Percentiles rank a stretch among this genome's conserved stretches.
phyloP scores from a whole-genome alignment of 2,329 filamentous ascomycete genomes.

The Fusarium coffeatum region DNA sequence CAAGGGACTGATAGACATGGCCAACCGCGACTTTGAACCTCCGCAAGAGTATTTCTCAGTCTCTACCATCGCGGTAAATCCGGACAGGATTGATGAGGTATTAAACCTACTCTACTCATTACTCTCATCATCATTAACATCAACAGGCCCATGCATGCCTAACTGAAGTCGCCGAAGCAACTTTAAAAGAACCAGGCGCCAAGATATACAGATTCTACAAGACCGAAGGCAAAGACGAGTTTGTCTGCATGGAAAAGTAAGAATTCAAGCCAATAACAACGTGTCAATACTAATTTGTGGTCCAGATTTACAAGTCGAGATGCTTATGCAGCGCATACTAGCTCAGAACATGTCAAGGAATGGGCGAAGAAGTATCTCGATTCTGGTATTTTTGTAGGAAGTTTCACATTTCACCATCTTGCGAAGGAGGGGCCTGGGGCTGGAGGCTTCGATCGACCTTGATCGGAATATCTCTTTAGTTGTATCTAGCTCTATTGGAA shows the following conservation, averaged over 20 bases:
- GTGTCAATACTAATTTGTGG: rapidly evolving
- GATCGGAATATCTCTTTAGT: not conserved
- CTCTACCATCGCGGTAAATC: conserved; percentile 11
- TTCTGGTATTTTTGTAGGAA: conserved; percentile 19
- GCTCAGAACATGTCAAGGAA: conserved; percentile 12
- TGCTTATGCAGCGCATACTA: conserved; percentile 6
- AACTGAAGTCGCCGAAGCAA: conserved; percentile 14
- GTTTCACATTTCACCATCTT: conserved; percentile 11
- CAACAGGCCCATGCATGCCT: conserved; percentile 1
- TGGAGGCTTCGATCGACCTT: conserved; percentile 19
- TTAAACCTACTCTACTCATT: rapidly evolving
- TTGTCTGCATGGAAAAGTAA: conserved; percentile 16
- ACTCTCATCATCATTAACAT: not conserved
- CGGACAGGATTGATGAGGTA: conserved; percentile 2
- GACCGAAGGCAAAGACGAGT: conserved; percentile 11
- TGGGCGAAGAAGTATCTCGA: conserved; percentile 18
- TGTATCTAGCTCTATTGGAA: not conserved
- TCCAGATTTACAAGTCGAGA: conserved; percentile 7
- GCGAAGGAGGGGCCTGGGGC: conserved; percentile 2
- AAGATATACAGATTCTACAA: conserved; percentile 27
- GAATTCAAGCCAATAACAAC: rapidly evolving
- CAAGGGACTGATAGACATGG: not conserved
- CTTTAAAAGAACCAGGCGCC: not conserved
- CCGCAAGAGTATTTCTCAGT: conserved; percentile 12
- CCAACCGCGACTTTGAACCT: not conserved